phyloP scores from a whole-genome alignment of 2,329 filamentous ascomycete genomes.

The Diplodia sapinea region DNA sequence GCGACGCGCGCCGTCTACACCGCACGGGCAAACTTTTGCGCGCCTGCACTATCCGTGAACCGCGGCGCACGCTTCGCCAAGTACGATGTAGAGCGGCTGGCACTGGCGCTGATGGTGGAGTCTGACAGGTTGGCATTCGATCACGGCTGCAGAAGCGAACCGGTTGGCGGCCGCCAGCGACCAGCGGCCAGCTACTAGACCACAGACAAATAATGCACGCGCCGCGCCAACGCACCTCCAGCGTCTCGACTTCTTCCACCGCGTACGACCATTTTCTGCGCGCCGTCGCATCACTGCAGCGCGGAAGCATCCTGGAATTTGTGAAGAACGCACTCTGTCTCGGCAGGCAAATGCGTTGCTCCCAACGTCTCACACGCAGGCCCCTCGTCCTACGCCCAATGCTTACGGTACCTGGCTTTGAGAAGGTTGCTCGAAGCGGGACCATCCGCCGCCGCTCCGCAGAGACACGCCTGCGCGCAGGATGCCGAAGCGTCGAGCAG shows the following conservation, averaged over 20 bases:
- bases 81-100: not conserved
- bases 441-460: not conserved
- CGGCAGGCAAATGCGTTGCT: slow-evolving; percentile 23
- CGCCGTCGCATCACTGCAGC: slow-evolving; percentile 12
- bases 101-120: slow-evolving; percentile 9
- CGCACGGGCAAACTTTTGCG: slow-evolving; percentile 8
- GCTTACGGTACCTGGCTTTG: not conserved
- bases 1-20: slow-evolving; percentile 7
- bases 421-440: slow-evolving; percentile 15
- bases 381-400: not conserved
- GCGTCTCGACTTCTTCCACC: slow-evolving; percentile 17
- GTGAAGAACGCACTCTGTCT: slow-evolving; percentile 19
- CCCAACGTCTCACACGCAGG: slow-evolving; percentile 12
- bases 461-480: not conserved
- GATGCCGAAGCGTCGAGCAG: not conserved
- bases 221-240: slow-evolving; percentile 25
- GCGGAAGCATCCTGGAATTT: slow-evolving; percentile 11
- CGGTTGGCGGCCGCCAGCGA: not conserved
- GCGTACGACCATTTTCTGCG: slow-evolving; percentile 8
- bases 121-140: slow-evolving; percentile 20
- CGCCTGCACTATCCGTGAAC: slow-evolving; percentile 9
- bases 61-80: slow-evolving; percentile 2
- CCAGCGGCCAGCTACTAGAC: not conserved
- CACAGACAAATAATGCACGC: slow-evolving; percentile 19
- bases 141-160: slow-evolving; percentile 16